Evolutionary conservation across 1,284 basidiomycete species (phyloP).

Genomic region (Chalciporus sp.): DNA sequence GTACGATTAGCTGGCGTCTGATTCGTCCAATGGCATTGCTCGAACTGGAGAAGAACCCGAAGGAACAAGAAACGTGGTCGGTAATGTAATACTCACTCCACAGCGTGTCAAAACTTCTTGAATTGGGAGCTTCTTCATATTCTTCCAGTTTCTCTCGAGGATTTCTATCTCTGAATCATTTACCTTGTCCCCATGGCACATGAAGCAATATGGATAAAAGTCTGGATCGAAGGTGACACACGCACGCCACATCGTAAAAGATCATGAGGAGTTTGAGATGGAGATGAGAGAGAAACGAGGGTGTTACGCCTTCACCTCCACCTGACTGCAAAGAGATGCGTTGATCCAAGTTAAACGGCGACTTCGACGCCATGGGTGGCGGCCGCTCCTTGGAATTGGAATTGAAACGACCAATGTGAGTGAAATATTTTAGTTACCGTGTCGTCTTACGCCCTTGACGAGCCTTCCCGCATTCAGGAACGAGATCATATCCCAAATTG

Average conservation of each 20-base stretch:
- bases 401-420: background rate
- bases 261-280: background rate
- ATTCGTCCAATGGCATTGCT: background rate
- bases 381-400: background rate
- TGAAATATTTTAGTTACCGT: background rate
- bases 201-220: background rate
- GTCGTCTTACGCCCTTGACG: constrained; percentile 18
- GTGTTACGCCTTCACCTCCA: constrained; percentile 6
- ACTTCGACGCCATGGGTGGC: background rate
- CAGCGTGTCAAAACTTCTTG: constrained; percentile 4
- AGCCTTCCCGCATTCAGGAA: constrained; percentile 22
- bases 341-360: background rate
- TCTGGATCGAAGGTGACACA: constrained; percentile 1
- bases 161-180: background rate
- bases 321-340: constrained; percentile 9
- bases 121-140: background rate
- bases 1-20: background rate
- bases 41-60: background rate
- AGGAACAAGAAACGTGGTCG: background rate
- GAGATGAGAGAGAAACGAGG: background rate
- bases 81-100: constrained; percentile 20
- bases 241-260: background rate
- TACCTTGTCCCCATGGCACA: background rate
- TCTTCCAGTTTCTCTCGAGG: background rate
- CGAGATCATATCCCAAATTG: constrained; percentile 3